Evolutionary conservation across 495 filamentous ascomycete genomes (phyloP), one percentile per base, ranked within the genome.

Genomic region (Aspergillus cristatus): DNA sequence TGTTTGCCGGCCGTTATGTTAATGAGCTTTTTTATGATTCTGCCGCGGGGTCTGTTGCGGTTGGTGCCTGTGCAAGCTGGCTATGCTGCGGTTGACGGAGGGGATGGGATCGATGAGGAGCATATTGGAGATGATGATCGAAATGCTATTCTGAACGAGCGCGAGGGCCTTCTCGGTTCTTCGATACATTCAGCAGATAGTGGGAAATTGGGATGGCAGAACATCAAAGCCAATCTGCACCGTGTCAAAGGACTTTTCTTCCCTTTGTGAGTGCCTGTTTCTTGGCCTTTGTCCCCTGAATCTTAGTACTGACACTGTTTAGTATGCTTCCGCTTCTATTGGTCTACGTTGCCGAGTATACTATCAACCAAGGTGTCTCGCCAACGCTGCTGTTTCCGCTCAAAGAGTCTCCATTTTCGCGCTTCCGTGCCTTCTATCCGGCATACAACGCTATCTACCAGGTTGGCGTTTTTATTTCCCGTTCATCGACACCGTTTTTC

Each of bases 331-430:
- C 91, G 0, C 70, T 98, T 7, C 65, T 96, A 28, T 63, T 98
- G 16, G 91, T 98, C 38, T 98, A 94, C 54, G 73, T 94, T 28
- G 85, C 87, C 36, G 91, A 98, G 67, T 97, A 96, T 55, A 89
- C 85, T 42, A 94, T 96, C 60, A 96, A 96, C 62, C 86, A 91
- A 62, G 87, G 86, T 28, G 84, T 98, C 26, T 70, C 83, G 0
- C 91, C 90, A 1, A 94, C 85, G 0, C 70, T 96, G 8, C 76
- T 98, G 24, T 98, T 94, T 57, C 86, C 88, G 0, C 61, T 95
- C 7, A 48, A 69, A 1, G 60, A 69, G 4, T 80, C 79, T 1
- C 90, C 90, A 1, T 95, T 98, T 53, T 56, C 62, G 31, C 71
- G 84, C 47, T 91, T 80, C 61, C 79, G 90, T 14, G 78, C 80